Evolutionary conservation across 2,329 filamentous ascomycete species (phyloP), one percentile per base, ranked within the genome.

Genomic region (Ophiostoma triangulosporum): DNA sequence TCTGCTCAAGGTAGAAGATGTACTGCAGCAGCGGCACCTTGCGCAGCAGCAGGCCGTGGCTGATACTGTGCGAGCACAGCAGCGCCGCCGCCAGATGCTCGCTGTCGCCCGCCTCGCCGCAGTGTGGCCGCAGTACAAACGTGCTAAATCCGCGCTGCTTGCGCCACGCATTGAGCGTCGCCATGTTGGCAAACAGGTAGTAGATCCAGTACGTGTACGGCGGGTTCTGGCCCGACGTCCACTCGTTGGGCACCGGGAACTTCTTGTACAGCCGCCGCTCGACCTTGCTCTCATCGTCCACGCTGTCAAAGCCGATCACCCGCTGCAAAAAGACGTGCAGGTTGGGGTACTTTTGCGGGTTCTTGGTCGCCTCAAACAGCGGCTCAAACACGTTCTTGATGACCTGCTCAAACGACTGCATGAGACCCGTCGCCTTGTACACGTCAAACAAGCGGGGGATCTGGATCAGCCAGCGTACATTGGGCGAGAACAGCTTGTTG

Each of bases 151-250:
- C 90, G 50, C 91, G 83, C 64, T 84, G 83, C 64, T 88, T 91
- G 43, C 93, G 82, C 85, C 87, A 96, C 55, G 84, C 79, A 65
- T 98, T 98, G 61, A 98, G 76, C 9, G 90, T 95, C 1, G 85
- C 78, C 67, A 96, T 88, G 67, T 98, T 98, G 58, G 93, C 83
- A 64, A 93, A 97, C 52, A 97, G 76, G 64, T 95, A 95, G 70
- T 98, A 98, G 64, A 97, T 86, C 93, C 93, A 98, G 70, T 98
- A 98, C 65, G 86, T 96, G 71, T 98, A 98, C 0, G 93, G 93
- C 14, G 93, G 93, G 64, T 98, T 98, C 68, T 97, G 90, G 62
- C 86, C 89, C 1, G 88, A 89, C 59, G 83, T 79, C 93, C 93
- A 98, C 52, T 82, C 81, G 57, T 82, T 86, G 4, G 93, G 91